Conservation (phyloP, 345 rosid species). For the Brassica incana region DNA sequence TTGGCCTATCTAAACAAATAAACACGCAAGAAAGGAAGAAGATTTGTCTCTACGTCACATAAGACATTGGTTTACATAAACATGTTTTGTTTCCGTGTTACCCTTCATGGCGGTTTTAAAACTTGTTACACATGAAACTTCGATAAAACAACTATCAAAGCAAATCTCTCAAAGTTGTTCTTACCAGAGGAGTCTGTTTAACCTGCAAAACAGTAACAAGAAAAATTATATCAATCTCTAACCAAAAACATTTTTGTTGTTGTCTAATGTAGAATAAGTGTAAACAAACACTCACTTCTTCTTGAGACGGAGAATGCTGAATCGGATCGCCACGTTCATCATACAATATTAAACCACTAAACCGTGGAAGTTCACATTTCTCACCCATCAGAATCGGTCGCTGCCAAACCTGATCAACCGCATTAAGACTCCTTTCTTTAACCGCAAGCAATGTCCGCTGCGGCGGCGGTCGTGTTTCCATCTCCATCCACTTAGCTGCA, state of each 20-base stretch:
- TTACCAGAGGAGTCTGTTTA: constrained; percentile 38
- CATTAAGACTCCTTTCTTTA: neutral
- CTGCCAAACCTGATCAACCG: neutral
- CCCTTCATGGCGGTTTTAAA: constrained; percentile 8
- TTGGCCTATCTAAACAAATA: neutral
- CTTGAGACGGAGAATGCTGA: constrained; percentile 34
- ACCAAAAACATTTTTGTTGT: neutral
- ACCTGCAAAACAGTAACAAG: constrained; percentile 37
- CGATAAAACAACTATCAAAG: constrained; percentile 24
- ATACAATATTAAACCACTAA: constrained; percentile 82
- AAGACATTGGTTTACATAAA: constrained; percentile 10
- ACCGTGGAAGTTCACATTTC: constrained; percentile 78
- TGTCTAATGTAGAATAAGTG: neutral
- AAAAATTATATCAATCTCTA: neutral
- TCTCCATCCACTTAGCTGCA: constrained; percentile 56
- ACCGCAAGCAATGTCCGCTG: constrained; percentile 31
- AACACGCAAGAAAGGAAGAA: neutral
- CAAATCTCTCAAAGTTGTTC: constrained; percentile 60
- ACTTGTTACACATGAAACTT: constrained; percentile 7
- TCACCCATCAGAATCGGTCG: constrained; percentile 69
- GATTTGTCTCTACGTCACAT: neutral
- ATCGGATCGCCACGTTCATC: constrained; percentile 61
- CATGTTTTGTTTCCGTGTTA: neutral
- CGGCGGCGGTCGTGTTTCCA: neutral
- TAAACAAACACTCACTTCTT: constrained; percentile 34